Base-by-base conservation (phyloP, 148 eudicot genomes). In the Drosera capensis region DNA sequence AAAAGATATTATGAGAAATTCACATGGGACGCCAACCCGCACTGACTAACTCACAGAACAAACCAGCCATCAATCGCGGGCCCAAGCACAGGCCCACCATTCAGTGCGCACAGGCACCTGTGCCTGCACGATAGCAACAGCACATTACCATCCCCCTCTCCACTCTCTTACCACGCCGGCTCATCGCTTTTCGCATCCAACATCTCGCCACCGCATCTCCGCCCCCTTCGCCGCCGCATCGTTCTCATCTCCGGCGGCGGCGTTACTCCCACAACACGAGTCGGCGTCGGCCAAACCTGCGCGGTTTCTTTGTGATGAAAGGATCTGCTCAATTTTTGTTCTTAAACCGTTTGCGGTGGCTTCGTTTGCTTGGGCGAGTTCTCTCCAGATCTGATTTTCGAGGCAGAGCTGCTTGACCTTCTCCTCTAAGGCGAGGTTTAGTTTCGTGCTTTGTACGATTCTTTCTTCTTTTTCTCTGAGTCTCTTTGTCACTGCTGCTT, bases 71-170 rank as follows among this genome's bases (percentile, higher is more conserved):
- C 67, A 0, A 73, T 60, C 40, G 67, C 31, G 44, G 95, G 71
- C 17, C 74, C 86, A 58, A 0, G 74, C 71, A 59, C 95, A 86
- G 13, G 80, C 48, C n/a, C n/a, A n/a, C n/a, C n/a, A n/a, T n/a
- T n/a, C n/a, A n/a, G n/a, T n/a, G n/a, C n/a, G n/a, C n/a, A n/a
- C n/a, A 34, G 38, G 30, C 95, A 86, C 24, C 80, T 78, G 47
- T 86, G 95, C 64, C 86, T 75, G 58, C 95, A 86, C 25, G 95
- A 92, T 62, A 86, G 55, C 21, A 86, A 49, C 57, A 86, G 51
- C 39, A 86, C 93, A 34, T 81, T 93, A 49, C 43, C 70, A 25
- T 55, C 64, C 39, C 84, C 81, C 48, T 93, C 81, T 24, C 66
- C 71, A 37, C 61, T 71, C 62, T 93, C 81, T 62, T 52, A 19